Evolutionary conservation across 129 eudicot species (phyloP), one percentile per base, ranked within the genome.

Genomic region (Erigeron canadensis): DNA sequence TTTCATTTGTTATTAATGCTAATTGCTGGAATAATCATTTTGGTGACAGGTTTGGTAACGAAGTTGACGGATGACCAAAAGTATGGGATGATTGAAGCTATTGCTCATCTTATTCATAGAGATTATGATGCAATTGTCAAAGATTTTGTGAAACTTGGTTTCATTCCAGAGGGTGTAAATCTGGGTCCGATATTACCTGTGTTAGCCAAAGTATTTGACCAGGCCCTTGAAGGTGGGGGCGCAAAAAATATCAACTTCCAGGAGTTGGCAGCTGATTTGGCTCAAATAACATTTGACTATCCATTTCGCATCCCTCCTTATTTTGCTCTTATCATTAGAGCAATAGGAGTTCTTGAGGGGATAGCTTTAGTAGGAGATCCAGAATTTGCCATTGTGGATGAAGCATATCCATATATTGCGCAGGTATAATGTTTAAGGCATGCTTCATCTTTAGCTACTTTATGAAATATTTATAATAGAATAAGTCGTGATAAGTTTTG

Each of bases 141-240:
- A 80, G 99, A 95, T 71, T 95, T 95, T 65, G 99, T 95, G 65
- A 95, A 90, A 74, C 96, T 95, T 73, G 99, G 78, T 77, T 95
- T 95, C 82, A 95, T 95, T 75, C 88, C 93, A 0, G 97, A 95
- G 18, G 99, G 97, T 40, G 97, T 95, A 40, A 90, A 95, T 70
- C 76, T 95, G 85, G 97, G 83, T 50, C 99, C 99, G 53, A 90
- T 95, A 70, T 81, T 95, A 77, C 99, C 99, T 55, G 99, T 95
- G 61, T 85, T 95, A 73, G 99, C 94, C 66, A 90, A 95, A 88
- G 99, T 95, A 62, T 95, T 95, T 79, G 99, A 95, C 67, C 99
- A 95, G 82, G 99, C 97, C 67, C 97, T 95, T 74, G 99, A 95
- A 80, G 99, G 99, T 40, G 99, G 99, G 12, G 99, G 99, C 44